Evolutionary conservation across 352 stramenopile genomes (phyloP).

Genomic region (Phytophthora hybrid): DNA sequence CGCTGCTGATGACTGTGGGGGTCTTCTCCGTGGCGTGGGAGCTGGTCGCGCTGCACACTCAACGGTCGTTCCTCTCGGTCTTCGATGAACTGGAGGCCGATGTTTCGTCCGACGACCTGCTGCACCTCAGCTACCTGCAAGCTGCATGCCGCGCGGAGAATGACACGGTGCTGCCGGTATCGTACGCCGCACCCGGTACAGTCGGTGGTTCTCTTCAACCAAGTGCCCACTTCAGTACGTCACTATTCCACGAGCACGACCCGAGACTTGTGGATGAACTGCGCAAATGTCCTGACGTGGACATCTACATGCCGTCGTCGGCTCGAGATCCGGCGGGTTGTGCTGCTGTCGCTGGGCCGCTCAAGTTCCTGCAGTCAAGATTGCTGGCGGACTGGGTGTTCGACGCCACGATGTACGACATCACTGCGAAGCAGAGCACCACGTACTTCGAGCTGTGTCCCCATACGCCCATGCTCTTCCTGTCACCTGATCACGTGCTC

Average conservation of each 20-base stretch:
- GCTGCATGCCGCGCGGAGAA: slow-evolving; percentile 40
- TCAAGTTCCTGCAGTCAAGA: slow-evolving; percentile 42
- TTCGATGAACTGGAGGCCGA: slow-evolving; percentile 17
- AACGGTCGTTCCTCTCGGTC: slow-evolving; percentile 25
- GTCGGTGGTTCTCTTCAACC: background rate
- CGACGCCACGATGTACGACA: slow-evolving; percentile 29
- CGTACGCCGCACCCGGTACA: slow-evolving; percentile 27
- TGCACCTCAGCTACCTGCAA: slow-evolving; percentile 50
- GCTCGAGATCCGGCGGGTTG: slow-evolving; percentile 38
- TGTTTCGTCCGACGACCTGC: slow-evolving; percentile 42
- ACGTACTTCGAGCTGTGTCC: slow-evolving; percentile 63
- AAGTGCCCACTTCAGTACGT: slow-evolving; percentile 20
- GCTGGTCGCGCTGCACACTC: slow-evolving; percentile 21
- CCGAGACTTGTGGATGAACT: slow-evolving; percentile 53
- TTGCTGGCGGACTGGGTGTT: slow-evolving; percentile 44
- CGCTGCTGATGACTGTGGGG: slow-evolving; percentile 24
- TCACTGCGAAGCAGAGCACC: slow-evolving; percentile 7
- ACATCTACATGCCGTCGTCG: slow-evolving; percentile 62
- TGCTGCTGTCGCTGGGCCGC: slow-evolving; percentile 56
- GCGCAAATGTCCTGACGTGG: slow-evolving; percentile 58
- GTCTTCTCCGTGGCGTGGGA: slow-evolving; percentile 34
- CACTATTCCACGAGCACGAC: slow-evolving; percentile 39
- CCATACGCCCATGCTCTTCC: slow-evolving; percentile 49
- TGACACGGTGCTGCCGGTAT: slow-evolving; percentile 50
- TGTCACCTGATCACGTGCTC: slow-evolving; percentile 41